These are phyloP conservation scores for Rhizophagus prolifer DNA, from an alignment of 192 early-diverging fungal genomes.

Conservation along the genomic window DNA sequence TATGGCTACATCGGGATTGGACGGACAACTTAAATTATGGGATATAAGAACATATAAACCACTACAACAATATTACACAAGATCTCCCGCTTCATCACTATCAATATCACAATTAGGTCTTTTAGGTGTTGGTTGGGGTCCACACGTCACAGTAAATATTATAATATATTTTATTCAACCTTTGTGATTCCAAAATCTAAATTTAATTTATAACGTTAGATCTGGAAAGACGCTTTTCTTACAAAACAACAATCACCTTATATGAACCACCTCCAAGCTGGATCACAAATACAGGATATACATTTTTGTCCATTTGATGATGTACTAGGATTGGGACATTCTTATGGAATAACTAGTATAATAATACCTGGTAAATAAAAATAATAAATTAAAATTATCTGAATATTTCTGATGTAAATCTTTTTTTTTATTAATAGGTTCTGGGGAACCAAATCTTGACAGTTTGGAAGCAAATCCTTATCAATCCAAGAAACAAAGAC, in stretches of 20 bases:
- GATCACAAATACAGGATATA: slow-evolving; percentile 52
- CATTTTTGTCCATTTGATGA: slow-evolving; percentile 96
- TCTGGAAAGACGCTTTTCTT: slow-evolving; percentile 89
- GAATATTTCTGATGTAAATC: not conserved
- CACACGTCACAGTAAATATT: slow-evolving; percentile 62
- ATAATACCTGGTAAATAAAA: slow-evolving; percentile 71
- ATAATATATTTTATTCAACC: slow-evolving; percentile 2
- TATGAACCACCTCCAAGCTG: slow-evolving; percentile 74
- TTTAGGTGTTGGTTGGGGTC: slow-evolving; percentile 78
- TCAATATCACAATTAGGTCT: slow-evolving; percentile 84
- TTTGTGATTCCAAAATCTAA: not conserved
- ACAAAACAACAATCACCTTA: slow-evolving; percentile 81
- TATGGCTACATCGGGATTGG: slow-evolving; percentile 91
- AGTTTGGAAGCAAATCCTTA: slow-evolving; percentile 88
- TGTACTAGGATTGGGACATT: slow-evolving; percentile 84
- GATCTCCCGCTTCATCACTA: slow-evolving; percentile 73
- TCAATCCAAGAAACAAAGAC: slow-evolving; percentile 86
- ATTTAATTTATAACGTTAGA: slow-evolving; percentile 29
- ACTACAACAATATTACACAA: slow-evolving; percentile 79
- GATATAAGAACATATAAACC: slow-evolving; percentile 84
- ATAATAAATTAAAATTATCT: not conserved
- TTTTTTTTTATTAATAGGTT: slow-evolving; percentile 40
- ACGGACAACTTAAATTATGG: slow-evolving; percentile 90
- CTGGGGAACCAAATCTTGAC: slow-evolving; percentile 99
- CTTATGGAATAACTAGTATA: slow-evolving; percentile 72